Evolutionary conservation across 176 grass and related monocot genomes (phyloP).

Genomic region (Avena eriantha): DNA sequence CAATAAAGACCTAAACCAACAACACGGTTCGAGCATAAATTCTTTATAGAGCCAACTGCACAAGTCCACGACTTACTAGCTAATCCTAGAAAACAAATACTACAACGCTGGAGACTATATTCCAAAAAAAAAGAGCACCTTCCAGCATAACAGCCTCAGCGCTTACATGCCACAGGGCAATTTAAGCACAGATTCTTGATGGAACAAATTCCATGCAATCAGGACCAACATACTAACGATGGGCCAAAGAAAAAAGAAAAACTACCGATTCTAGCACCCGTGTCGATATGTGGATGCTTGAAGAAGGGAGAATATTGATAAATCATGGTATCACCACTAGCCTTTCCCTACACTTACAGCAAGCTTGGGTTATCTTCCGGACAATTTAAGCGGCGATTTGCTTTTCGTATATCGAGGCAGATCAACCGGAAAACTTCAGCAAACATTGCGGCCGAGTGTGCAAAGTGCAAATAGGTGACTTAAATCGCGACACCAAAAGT

Average conservation of each 20-base stretch:
- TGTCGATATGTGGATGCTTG: not conserved
- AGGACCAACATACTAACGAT: slow-evolving; percentile 16
- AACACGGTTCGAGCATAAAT: slow-evolving; percentile 23
- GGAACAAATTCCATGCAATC: slow-evolving; percentile 25
- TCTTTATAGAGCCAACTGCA: slow-evolving; percentile 3
- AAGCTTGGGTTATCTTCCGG: slow-evolving; percentile 19
- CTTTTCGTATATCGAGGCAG: not conserved
- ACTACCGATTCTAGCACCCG: not conserved
- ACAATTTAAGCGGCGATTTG: slow-evolving; percentile 13
- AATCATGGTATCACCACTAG: not conserved
- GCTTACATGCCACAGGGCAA: slow-evolving; percentile 1
- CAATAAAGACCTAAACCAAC: slow-evolving; percentile 36
- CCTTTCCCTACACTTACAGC: not conserved
- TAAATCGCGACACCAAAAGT: not conserved
- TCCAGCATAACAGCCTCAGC: not conserved
- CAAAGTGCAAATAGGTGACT: not conserved
- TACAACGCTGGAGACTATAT: slow-evolving; percentile 7
- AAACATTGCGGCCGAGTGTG: not conserved
- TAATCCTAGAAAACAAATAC: slow-evolving; percentile 8
- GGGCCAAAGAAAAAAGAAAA: slow-evolving; percentile 9
- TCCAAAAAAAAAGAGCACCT: slow-evolving; percentile 14
- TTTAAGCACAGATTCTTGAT: slow-evolving; percentile 33
- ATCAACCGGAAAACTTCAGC: not conserved
- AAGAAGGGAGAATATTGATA: slow-evolving; percentile 1
- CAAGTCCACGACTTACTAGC: not conserved